Percentiles rank a stretch among this genome's conserved stretches.
phyloP scores from a whole-genome alignment of 148 eudicot genomes.

The Vaccinium vitisidaea region DNA sequence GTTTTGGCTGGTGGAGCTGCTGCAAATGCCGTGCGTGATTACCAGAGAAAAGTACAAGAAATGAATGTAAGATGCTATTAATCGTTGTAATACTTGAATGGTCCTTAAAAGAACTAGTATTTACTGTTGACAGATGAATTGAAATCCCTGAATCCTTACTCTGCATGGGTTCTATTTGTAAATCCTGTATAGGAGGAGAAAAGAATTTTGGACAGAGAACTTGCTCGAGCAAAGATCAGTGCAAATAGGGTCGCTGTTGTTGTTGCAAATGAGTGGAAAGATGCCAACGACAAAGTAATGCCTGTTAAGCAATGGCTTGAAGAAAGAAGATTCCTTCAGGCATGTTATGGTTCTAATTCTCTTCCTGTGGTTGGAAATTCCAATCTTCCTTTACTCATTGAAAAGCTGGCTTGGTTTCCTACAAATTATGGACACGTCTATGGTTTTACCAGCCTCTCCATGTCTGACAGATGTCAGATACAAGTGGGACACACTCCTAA shows the following conservation, averaged over 20 bases:
- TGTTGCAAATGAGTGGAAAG: conserved; percentile 99
- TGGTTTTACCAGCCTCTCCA: not conserved
- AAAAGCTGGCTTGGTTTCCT: not conserved
- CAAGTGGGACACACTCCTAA: not conserved
- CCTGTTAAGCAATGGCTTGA: conserved; percentile 99
- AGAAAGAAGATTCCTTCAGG: conserved; percentile 93
- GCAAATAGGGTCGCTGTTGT: conserved; percentile 96
- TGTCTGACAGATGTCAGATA: not conserved
- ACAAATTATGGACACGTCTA: not conserved
- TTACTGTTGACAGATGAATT: not conserved
- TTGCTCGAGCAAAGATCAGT: conserved; percentile 87
- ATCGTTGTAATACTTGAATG: not conserved
- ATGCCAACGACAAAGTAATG: conserved; percentile 95
- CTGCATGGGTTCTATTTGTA: conserved; percentile 8
- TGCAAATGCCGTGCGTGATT: conserved; percentile 97
- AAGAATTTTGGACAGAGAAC: conserved; percentile 79
- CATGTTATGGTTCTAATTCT: conserved; percentile 20
- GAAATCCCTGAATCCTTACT: too few species aligned
- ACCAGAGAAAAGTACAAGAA: conserved; percentile 91
- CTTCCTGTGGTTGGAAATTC: not conserved
- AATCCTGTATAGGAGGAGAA: conserved; percentile 68
- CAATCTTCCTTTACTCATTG: not conserved
- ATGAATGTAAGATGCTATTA: conserved; percentile 56
- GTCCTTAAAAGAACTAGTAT: not conserved
- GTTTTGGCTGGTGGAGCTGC: conserved; percentile 99